Evolutionary conservation across 192 early-diverging fungal genomes (phyloP).

Genomic region (Bifiguratus adelaidae): DNA sequence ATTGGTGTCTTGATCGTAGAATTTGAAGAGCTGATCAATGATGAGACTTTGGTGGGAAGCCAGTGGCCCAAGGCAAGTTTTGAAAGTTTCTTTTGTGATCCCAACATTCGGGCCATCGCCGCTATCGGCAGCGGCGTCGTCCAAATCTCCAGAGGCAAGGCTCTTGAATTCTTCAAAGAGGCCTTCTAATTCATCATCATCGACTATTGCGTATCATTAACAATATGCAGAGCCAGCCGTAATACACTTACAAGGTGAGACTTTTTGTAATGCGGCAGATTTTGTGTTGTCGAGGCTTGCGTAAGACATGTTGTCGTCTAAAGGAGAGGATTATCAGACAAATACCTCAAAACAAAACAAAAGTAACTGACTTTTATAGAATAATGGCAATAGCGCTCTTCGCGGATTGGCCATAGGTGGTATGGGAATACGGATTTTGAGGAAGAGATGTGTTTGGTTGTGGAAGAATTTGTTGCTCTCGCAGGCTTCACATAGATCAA

Average conservation of each 20-base stretch:
- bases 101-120: conserved; percentile 51
- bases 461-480: conserved; percentile 73
- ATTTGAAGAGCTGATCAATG: conserved; percentile 75
- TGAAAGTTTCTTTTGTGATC: conserved; percentile 72
- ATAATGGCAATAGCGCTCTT: conserved; percentile 52
- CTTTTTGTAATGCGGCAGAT: too few relatives aligned
- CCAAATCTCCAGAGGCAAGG: conserved; percentile 68
- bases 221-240: too few relatives aligned
- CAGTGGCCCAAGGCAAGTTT: conserved; percentile 76
- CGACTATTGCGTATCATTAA: conserved; percentile 49
- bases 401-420: conserved; percentile 81
- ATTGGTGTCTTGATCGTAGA: conserved; percentile 83
- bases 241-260: too few relatives aligned
- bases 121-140: too few relatives aligned
- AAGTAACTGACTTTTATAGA: conserved; percentile 87
- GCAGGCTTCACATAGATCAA: conserved; percentile 87
- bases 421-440: conserved; percentile 86
- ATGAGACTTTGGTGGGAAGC: conserved; percentile 79
- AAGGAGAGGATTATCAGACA: too few relatives aligned
- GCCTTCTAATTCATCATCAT: conserved; percentile 72
- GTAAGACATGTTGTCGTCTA: too few relatives aligned
- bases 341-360: too few relatives aligned
- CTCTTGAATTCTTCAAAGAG: conserved; percentile 83
- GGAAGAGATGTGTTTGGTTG: conserved; percentile 68
- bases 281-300: too few relatives aligned